Percentiles rank a stretch among this genome's conserved stretches.
Conservation (phyloP, 495 filamentous ascomycete genomes). For the Penicillium paradoxum region DNA sequence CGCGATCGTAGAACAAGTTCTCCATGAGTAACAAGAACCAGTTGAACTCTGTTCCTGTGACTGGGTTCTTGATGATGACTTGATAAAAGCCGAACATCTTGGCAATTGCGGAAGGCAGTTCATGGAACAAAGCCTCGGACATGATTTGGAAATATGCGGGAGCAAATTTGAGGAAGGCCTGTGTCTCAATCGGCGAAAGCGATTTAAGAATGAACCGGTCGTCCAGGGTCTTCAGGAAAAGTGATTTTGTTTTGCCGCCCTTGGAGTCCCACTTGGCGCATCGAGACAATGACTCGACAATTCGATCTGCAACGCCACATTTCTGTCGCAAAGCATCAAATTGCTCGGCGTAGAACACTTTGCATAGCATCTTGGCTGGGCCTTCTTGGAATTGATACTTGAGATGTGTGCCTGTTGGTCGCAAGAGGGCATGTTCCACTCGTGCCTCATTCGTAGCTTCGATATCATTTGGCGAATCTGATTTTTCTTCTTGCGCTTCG, state of each 20-base stretch:
- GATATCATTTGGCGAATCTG: conserved; percentile 17
- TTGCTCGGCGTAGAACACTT: conserved; percentile 96
- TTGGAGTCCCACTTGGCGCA: conserved; percentile 98
- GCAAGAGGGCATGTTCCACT: conserved; percentile 70
- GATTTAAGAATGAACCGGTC: conserved; percentile 91
- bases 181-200: conserved; percentile 81
- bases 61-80: conserved; percentile 90
- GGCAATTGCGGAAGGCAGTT: conserved; percentile 92
- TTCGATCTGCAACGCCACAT: conserved; percentile 87
- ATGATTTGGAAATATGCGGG: conserved; percentile 97
- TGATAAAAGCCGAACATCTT: conserved; percentile 99
- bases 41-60: conserved; percentile 88
- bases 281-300: conserved; percentile 89
- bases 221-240: conserved; percentile 97
- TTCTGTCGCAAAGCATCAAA: conserved; percentile 93
- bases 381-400: conserved; percentile 93
- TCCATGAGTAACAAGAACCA: conserved; percentile 96
- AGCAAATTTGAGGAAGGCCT: conserved; percentile 90
- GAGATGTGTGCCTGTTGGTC: conserved; percentile 81
- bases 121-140: conserved; percentile 92
- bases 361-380: conserved; percentile 89
- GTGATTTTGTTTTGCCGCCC: conserved; percentile 93
- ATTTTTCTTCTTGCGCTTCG: conserved; percentile 27
- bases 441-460: conserved; percentile 48
- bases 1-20: conserved; percentile 96